Base-by-base conservation (phyloP, 306 rosid genomes). In the Canavalia gladiata region DNA sequence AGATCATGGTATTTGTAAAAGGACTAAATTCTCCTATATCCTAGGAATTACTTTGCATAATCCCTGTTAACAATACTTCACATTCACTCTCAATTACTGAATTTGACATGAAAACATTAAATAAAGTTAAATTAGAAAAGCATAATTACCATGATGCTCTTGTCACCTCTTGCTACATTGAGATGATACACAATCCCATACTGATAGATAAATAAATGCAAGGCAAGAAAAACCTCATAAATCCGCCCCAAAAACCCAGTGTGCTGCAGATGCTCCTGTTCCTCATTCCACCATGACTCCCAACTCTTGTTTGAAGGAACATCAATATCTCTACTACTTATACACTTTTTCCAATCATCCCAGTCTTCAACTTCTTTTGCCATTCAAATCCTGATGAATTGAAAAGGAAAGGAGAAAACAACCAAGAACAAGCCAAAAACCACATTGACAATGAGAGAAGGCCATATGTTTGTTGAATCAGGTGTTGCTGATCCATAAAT, bases 261-360 rank as follows among this genome's bases (percentile, higher is more conserved):
- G 90, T 85, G 42, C 84, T 84, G 90, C 82, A 95, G 86, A 85
- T 95, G 99, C 86, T 95, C 99, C 62, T 95, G 99, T 87, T 95
- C 99, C 82, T 95, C 99, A 18, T 89, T 91, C 99, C 99, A 95
- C 99, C 99, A 95, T 2, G 99, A 95, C 58, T 95, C 99, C 99
- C 99, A 95, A 84, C 98, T 93, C 89, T 93, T 95, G 83, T 68
- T 89, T 78, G 97, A 87, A 35, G 98, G 93, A 79, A 95, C 98
- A 85, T 98, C 99, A 72, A 95, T 88, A 69, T 97, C 99, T 42
- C 87, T 91, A 81, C 82, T 91, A 73, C 72, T 90, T 55, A 91
- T 95, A 98, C 99, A 95, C 87, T 95, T 95, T 12, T 87, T 51
- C 99, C 98, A 93, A 87, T 95, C 99, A 80, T 93, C 98, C 92